Base-by-base conservation (phyloP, 306 rosid genomes). In the Spatholobus suberectus region DNA sequence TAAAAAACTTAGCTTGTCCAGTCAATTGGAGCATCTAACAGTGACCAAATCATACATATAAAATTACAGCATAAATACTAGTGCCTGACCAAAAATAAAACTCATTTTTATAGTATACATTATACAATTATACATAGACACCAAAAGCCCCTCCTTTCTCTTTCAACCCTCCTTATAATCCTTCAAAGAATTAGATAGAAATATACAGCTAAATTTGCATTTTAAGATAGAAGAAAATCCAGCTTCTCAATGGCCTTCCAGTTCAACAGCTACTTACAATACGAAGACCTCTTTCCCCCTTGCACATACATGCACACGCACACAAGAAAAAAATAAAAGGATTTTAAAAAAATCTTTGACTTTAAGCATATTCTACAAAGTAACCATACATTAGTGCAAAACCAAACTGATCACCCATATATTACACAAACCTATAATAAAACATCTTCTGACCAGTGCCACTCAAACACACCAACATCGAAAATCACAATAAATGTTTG, bases 171-270 rank as follows among this genome's bases (percentile, higher is more conserved):
- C 81, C 43, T 34, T 70, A 43, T 70, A 72, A 34, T 38, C 21
- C 51, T 51, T 81, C 68, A 77, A 85, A 52, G 66, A 34, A 70
- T 54, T 41, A 44, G 57, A 29, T 43, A 81, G 24, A 57, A 49
- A 66, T 24, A 49, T 70, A 46, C 29, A 55, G 46, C 70, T 27
- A 81, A 62, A 63, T 70, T 29, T 74, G 47, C 38, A 66, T 67
- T 37, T 75, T n/a, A 62, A 41, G 34, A 68, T 12, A 29, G 54
- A 73, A 75, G 54, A 68, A 80, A 57, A 83, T 40, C 38, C 40
- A 55, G 44, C 35, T 34, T 37, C 14, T 21, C 37, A 52, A 71
- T 24, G 41, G 69, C 40, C 51, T 21, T 41, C 71, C 26, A 75
- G 40, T 52, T 79, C 69, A 68, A 37, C 11, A 71, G 58, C 20